phyloP scores from a whole-genome alignment of 2,329 filamentous ascomycete genomes.

The Macrophomina tecta region DNA sequence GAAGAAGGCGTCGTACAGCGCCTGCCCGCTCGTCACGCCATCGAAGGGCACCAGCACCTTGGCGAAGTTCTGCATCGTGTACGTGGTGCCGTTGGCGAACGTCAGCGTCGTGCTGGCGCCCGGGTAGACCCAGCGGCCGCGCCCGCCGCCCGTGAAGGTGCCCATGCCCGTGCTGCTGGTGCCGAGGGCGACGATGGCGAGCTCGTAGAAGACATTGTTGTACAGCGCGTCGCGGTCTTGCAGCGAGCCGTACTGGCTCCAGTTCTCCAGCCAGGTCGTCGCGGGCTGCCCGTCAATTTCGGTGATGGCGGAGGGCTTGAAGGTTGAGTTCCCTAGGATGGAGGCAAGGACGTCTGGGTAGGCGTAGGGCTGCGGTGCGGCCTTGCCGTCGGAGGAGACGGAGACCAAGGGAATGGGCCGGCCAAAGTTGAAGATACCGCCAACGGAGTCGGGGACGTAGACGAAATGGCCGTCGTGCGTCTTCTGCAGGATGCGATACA shows the following conservation, averaged over 20 bases:
- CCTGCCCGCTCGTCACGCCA: slow-evolving; percentile 47
- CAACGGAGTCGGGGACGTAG: slow-evolving; percentile 61
- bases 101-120: slow-evolving; percentile 50
- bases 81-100: slow-evolving; percentile 52
- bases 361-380: slow-evolving; percentile 64
- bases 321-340: slow-evolving; percentile 51
- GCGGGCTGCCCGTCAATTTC: slow-evolving; percentile 63
- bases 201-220: slow-evolving; percentile 57
- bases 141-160: slow-evolving; percentile 52
- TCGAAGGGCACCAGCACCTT: slow-evolving; percentile 47
- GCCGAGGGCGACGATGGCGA: slow-evolving; percentile 51
- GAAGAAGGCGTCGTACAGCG: slow-evolving; percentile 48
- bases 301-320: slow-evolving; percentile 57
- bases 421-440: slow-evolving; percentile 56
- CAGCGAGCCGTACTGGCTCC: slow-evolving; percentile 53
- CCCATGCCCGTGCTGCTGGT: slow-evolving; percentile 49
- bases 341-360: slow-evolving; percentile 54
- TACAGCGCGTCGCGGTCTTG: slow-evolving; percentile 66
- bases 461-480: slow-evolving; percentile 71
- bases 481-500: slow-evolving; percentile 60
- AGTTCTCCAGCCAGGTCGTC: slow-evolving; percentile 54
- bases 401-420: slow-evolving; percentile 62
- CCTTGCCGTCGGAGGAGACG: slow-evolving; percentile 64
- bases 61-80: slow-evolving; percentile 52
- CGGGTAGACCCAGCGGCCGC: slow-evolving; percentile 51